phyloP scores from a whole-genome alignment of 2,329 filamentous ascomycete genomes.

The Phyllosticta citriasiana region DNA sequence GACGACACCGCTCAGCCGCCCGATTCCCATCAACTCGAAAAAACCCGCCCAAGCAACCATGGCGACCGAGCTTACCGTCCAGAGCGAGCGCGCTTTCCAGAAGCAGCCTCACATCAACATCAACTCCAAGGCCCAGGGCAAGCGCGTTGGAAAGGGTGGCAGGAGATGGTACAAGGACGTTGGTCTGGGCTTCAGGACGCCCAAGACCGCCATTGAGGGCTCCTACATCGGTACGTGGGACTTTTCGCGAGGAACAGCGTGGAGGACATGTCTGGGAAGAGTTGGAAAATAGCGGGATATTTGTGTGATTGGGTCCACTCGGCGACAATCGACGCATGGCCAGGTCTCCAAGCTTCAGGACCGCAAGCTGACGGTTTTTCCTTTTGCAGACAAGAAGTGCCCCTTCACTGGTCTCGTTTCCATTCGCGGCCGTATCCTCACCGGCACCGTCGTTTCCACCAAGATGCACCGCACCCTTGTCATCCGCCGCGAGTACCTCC shows the following conservation, averaged over 20 bases:
- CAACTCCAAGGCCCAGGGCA: slow-evolving; percentile 85
- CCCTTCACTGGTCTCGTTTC: slow-evolving; percentile 98
- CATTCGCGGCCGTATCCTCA: slow-evolving; percentile 99
- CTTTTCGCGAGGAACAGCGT: background rate
- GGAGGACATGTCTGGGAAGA: background rate
- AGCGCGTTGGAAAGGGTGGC: slow-evolving; percentile 80
- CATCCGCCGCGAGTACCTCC: slow-evolving; percentile 99
- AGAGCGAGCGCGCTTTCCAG: slow-evolving; percentile 99
- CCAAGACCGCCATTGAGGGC: slow-evolving; percentile 97
- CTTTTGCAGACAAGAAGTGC: slow-evolving; percentile 93
- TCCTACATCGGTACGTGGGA: slow-evolving; percentile 84
- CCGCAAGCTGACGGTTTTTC: slow-evolving; percentile 4
- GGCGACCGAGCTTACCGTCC: slow-evolving; percentile 53
- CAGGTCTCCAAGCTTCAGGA: background rate
- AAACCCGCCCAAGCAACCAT: slow-evolving; percentile 26
- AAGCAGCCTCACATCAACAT: slow-evolving; percentile 99
- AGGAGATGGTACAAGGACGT: slow-evolving; percentile 99
- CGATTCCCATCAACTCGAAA: slow-evolving; percentile 2
- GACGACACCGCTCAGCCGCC: slow-evolving; percentile 9
- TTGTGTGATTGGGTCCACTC: background rate
- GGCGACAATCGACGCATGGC: background rate
- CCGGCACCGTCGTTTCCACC: slow-evolving; percentile 96
- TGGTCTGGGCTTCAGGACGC: slow-evolving; percentile 97
- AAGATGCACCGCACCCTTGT: slow-evolving; percentile 99
- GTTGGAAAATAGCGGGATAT: background rate